Conservation (phyloP, 2,329 filamentous ascomycete species). For the Coniochaeta pulveracea region DNA sequence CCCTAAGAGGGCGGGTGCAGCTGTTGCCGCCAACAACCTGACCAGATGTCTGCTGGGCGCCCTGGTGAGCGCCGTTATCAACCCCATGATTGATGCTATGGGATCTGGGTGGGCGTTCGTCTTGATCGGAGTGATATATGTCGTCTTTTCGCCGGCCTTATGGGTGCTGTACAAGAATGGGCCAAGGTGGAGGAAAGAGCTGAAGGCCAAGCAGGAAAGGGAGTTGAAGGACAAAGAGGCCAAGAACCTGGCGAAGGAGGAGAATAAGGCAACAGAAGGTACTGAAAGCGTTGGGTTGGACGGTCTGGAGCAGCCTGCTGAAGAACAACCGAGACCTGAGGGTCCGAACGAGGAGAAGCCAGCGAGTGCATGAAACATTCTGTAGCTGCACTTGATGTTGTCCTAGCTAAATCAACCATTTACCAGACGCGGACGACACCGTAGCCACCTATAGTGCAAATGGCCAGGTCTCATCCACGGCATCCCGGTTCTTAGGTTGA, state of each 20-base stretch:
- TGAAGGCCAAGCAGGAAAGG: conserved; percentile 16
- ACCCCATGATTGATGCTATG: conserved; percentile 38
- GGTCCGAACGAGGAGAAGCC: too few relatives aligned
- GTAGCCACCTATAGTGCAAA: conserved; percentile 38
- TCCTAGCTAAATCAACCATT: too few relatives aligned
- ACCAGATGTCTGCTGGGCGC: conserved; percentile 44
- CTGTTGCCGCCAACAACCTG: conserved; percentile 45
- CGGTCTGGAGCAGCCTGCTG: too few relatives aligned
- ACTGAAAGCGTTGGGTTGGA: too few relatives aligned
- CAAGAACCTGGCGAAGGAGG: neutral
- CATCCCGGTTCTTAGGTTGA: conserved; percentile 29
- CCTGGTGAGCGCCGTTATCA: conserved; percentile 35
- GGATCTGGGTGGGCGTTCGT: conserved; percentile 41
- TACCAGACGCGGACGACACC: too few relatives aligned
- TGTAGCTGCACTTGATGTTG: too few relatives aligned
- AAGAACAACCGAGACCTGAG: too few relatives aligned
- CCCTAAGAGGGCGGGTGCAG: conserved; percentile 37
- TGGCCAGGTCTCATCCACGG: conserved; percentile 36
- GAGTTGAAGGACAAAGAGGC: conserved; percentile 10
- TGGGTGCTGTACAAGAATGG: conserved; percentile 29
- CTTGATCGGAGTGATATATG: conserved; percentile 29
- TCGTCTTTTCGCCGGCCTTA: conserved; percentile 26
- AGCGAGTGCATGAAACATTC: too few relatives aligned
- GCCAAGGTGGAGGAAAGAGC: conserved; percentile 27
- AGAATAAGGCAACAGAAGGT: too few relatives aligned